Evolutionary conservation across 1,139 yeast species (phyloP).

Genomic region (Diutina scorzettiae): DNA sequence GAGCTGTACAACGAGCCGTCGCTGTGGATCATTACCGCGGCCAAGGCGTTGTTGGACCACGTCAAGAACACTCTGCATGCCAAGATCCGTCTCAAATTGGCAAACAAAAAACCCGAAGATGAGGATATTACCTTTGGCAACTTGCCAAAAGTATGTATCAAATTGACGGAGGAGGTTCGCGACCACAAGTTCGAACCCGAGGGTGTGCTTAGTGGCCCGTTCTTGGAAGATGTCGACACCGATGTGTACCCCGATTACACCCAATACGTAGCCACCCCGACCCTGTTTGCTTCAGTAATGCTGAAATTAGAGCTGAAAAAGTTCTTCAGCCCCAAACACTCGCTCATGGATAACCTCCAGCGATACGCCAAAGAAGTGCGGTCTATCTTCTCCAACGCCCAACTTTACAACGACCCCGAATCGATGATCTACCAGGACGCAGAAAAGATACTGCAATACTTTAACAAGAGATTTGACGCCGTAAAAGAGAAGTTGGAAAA

Average conservation of each 20-base stretch:
- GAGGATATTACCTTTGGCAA: constrained; percentile 13
- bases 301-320: constrained; percentile 29
- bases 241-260: constrained; percentile 51
- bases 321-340: constrained; percentile 19
- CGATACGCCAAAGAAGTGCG: constrained; percentile 36
- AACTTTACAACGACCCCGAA: constrained; percentile 42
- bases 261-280: constrained; percentile 42
- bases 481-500: constrained; percentile 14
- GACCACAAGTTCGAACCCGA: constrained; percentile 30
- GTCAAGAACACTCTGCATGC: constrained; percentile 29
- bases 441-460: constrained; percentile 25
- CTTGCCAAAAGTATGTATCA: constrained; percentile 16
- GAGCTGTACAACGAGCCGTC: constrained; percentile 47
- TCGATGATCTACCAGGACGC: constrained; percentile 50
- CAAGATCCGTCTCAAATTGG: constrained; percentile 8
- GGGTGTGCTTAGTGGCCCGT: constrained; percentile 42
- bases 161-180: constrained; percentile 24
- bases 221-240: constrained; percentile 43
- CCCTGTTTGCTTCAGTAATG: constrained; percentile 38
- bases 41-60: constrained; percentile 28
- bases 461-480: constrained; percentile 19
- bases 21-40: constrained; percentile 50
- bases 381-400: constrained; percentile 46
- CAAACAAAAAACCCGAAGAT: constrained; percentile 7
- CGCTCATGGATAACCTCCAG: constrained; percentile 28